These are phyloP conservation scores for Juncus inflexus DNA, from an alignment of 176 grass and related monocot species.

Conservation along the genomic window DNA sequence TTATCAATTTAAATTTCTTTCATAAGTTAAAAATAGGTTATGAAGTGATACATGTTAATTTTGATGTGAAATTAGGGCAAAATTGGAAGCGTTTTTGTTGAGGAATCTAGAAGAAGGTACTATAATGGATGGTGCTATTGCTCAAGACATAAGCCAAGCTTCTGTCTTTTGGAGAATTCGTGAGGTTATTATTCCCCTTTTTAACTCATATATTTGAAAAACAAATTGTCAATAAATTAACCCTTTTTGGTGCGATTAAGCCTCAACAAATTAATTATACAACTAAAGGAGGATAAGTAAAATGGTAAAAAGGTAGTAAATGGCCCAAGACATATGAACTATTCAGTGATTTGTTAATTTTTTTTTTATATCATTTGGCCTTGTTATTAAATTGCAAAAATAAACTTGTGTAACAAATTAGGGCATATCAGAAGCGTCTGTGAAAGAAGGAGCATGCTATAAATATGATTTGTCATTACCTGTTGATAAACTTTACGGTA, in stretches of 20 bases:
- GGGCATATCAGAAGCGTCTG: constrained; percentile 88
- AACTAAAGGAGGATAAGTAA: too few relatives aligned
- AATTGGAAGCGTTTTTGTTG: constrained; percentile 90
- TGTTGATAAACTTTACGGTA: constrained; percentile 73
- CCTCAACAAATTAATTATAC: too few relatives aligned
- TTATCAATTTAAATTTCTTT: background rate
- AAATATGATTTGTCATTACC: constrained; percentile 91
- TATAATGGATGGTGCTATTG: constrained; percentile 72
- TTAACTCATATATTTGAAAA: constrained; percentile 14
- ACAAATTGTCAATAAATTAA: background rate
- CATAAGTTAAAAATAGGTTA: background rate
- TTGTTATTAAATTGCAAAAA: too few relatives aligned
- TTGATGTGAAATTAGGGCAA: constrained; percentile 54
- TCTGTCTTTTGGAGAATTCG: constrained; percentile 92
- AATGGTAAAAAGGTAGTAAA: too few relatives aligned
- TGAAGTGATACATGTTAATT: background rate
- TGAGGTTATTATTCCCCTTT: constrained; percentile 51
- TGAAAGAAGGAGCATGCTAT: constrained; percentile 86
- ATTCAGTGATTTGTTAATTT: too few relatives aligned
- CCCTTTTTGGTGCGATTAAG: too few relatives aligned
- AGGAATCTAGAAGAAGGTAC: constrained; percentile 79
- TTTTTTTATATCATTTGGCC: too few relatives aligned
- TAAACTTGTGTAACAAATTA: constrained; percentile 14
- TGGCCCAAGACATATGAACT: too few relatives aligned
- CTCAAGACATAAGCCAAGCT: constrained; percentile 94